Evolutionary conservation across 2,329 filamentous ascomycete genomes (phyloP), one percentile per base, ranked within the genome.

Genomic region (Graphium sp.): DNA sequence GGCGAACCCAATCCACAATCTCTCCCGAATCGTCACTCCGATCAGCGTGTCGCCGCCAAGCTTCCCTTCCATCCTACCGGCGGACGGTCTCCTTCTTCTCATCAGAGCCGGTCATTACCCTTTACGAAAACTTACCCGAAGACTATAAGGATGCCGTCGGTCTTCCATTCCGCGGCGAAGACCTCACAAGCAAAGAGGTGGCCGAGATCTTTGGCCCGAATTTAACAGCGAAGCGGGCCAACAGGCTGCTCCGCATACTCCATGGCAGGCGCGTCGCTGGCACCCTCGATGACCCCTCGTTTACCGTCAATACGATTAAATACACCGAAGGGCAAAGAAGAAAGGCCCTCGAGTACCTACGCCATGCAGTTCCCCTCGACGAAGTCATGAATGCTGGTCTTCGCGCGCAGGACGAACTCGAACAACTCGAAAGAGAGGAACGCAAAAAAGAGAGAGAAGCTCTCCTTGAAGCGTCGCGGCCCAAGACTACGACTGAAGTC

Each of bases 221-320:
- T 9, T 50, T 72, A 25, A 47, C 52, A 34, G 43, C 53, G 1
- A 37, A 40, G 4, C 40, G 45, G 5, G 71, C 60, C 13, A 74
- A 74, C 41, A 49, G 48, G 24, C 45, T 75, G 24, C 47, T 76
- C 28, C 53, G 55, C 29, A 64, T 75, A 28, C 47, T 75, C 9
- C 72, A 77, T 41, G 72, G 71, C 7, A 60, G 69, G 20, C 57
- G 72, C 22, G 67, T 77, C 14, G 68, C 71, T 6, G 72, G 72
- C 19, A 74, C 70, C 4, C 52, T 76, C 23, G 60, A 69, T 8
- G 71, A 76, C 40, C 70, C 70, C 3, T 51, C 49, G 5, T 55
- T 66, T 26, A 48, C 49, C 20, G 36, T 48, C 16, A 60, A 68
- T 36, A 70, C 66, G 17, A 47, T 47, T 3, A 40, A 45, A 7